These are phyloP conservation scores for Phytomonas francai DNA, from an alignment of 208 protist species.

Conservation along the genomic window DNA sequence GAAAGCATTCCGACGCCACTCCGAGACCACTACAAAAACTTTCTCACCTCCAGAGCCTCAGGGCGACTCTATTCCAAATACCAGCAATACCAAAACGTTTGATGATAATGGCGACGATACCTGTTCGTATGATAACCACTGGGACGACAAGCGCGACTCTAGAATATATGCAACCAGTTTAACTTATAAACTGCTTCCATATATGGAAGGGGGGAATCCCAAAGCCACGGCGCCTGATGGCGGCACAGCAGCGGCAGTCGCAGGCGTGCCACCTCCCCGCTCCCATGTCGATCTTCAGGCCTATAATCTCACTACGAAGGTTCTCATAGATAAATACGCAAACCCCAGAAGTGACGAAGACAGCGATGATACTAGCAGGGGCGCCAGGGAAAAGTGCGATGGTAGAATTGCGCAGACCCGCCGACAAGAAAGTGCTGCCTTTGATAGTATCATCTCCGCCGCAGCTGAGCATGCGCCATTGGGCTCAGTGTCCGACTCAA, in stretches of 20 bases:
- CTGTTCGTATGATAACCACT: not conserved
- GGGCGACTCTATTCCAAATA: not conserved
- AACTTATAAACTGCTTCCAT: slow-evolving; percentile 1
- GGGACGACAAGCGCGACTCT: not conserved
- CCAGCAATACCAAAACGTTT: not conserved
- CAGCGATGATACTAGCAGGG: slow-evolving; percentile 2
- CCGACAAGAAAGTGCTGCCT: not conserved
- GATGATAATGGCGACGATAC: not conserved
- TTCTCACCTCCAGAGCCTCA: not conserved
- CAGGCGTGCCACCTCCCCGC: not conserved
- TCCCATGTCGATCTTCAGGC: slow-evolving; percentile 5
- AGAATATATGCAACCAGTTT: not conserved
- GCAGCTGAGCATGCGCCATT: not conserved
- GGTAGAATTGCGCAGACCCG: slow-evolving; percentile 1
- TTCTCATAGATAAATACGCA: slow-evolving; percentile 30
- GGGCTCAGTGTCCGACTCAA: not conserved
- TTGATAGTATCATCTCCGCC: not conserved
- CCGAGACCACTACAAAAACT: slow-evolving; percentile 14
- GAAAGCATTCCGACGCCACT: slow-evolving; percentile 22
- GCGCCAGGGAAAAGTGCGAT: not conserved
- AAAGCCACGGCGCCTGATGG: not conserved
- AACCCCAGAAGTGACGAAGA: not conserved
- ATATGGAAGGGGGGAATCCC: not conserved
- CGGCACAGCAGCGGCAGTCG: not conserved
- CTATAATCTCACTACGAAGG: slow-evolving; percentile 30